Base-by-base conservation (phyloP, 805 yeast species). In the Kazachstania taianensis region DNA sequence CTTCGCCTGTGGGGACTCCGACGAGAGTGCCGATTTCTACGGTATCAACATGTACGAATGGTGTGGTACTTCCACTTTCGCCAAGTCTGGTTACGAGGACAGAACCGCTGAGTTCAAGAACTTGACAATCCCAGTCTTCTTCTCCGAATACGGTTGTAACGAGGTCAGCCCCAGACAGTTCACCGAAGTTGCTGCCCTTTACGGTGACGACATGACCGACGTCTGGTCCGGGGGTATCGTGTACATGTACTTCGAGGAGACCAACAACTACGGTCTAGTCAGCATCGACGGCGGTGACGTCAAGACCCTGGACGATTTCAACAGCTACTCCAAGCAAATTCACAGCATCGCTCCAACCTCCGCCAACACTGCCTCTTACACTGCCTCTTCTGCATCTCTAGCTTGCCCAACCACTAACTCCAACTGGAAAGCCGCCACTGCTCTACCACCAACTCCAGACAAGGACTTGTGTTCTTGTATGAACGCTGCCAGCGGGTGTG, bases 181-280 rank as follows among this genome's bases (percentile, higher is more conserved):
- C 72, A 66, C 74, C 39, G 89, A 81, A 62, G 81, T 81, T 45
- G 72, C 63, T 30, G 68, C 85, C 40, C 52, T 81, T 27, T 81
- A 70, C 63, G 65, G 78, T 44, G 55, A 57, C 34, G 66, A 80
- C 27, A 81, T 81, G 94, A 80, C 86, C 44, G 80, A 70, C 57
- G 79, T 79, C 41, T 81, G 89, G 92, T 81, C 89, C 34, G 89
- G 94, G 65, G 94, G 89, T 72, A 81, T 81, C 53, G 89, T 81
- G 37, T 81, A 80, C 67, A 75, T 81, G 87, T 81, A 81, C 65
- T 81, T 74, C 63, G 70, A 81, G 65, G 89, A 81, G 66, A 65
- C 63, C 38, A 81, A 81, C 64, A 59, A 80, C 50, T 81, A 79
- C 53, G 89, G 94, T 65, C 69, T 81, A 54, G 87, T 81, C 36